Evolutionary conservation across 805 yeast species (phyloP).

Genomic region (Yueomyces sinensis): DNA sequence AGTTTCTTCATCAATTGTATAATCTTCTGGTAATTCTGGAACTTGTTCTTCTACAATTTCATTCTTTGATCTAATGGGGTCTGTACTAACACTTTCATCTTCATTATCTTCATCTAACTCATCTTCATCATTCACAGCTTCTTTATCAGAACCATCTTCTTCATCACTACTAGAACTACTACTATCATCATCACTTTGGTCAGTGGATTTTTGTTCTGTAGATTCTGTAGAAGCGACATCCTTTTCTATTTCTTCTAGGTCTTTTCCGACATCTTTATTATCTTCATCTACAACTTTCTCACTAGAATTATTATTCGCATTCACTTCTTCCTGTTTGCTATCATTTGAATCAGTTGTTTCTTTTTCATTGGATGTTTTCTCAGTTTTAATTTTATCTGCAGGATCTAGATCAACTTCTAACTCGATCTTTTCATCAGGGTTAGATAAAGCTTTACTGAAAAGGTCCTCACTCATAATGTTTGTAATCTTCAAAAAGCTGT

Average conservation of each 20-base stretch:
- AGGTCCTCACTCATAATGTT: conserved; percentile 6
- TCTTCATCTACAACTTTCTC: not conserved
- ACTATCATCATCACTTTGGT: conserved; percentile 6
- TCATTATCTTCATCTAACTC: conserved; percentile 8
- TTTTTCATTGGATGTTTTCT: not conserved
- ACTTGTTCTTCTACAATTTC: conserved; percentile 61
- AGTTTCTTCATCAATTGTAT: conserved; percentile 41
- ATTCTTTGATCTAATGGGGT: conserved; percentile 68
- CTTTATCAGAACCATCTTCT: conserved; percentile 6
- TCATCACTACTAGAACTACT: conserved; percentile 1
- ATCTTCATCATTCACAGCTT: conserved; percentile 11
- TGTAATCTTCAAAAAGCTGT: too few relatives aligned
- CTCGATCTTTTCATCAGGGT: conserved; percentile 4
- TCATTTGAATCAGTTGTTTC: not conserved
- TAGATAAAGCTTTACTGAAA: conserved; percentile 13
- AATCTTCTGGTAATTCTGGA: conserved; percentile 54
- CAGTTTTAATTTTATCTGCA: conserved; percentile 9
- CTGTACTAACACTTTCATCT: conserved; percentile 25
- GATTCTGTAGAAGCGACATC: not conserved
- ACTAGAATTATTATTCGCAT: not conserved
- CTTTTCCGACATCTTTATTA: conserved; percentile 3
- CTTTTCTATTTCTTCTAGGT: conserved; percentile 1
- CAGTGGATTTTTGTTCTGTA: not conserved
- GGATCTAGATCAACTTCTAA: conserved; percentile 3
- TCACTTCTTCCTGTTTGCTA: not conserved